Percentiles rank a stretch among this genome's conserved stretches.
Conservation (phyloP, 2,329 filamentous ascomycete genomes). For the Penicillium sp. region DNA sequence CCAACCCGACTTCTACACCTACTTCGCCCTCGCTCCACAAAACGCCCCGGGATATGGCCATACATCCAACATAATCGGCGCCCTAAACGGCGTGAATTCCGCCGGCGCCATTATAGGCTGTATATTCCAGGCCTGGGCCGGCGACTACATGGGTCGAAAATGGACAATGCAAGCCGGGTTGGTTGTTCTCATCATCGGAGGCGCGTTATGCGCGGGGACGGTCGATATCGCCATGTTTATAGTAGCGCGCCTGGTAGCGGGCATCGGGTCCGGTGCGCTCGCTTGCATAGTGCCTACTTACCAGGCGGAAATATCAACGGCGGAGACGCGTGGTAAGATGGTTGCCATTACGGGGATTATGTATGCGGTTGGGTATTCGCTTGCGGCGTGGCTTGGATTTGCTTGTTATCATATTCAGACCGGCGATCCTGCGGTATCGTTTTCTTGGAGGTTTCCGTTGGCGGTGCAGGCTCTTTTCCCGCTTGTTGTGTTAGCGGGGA, state of each 20-base stretch:
- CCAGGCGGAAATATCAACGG: conserved; percentile 42
- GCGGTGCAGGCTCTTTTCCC: conserved; percentile 45
- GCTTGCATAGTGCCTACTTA: conserved; percentile 25
- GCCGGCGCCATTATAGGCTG: conserved; percentile 44
- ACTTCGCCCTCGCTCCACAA: conserved; percentile 40
- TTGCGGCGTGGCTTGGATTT: conserved; percentile 44
- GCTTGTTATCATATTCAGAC: conserved; percentile 40
- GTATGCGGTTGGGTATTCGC: conserved; percentile 42
- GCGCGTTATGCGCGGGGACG: conserved; percentile 39
- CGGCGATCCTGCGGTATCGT: conserved; percentile 30
- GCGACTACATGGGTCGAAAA: conserved; percentile 39
- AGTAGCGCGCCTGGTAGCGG: conserved; percentile 39
- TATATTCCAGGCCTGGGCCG: conserved; percentile 40
- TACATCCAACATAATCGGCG: conserved; percentile 45
- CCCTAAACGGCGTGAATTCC: conserved; percentile 47
- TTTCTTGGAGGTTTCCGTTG: conserved; percentile 49
- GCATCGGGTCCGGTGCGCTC: conserved; percentile 38
- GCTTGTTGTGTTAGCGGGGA: conserved; percentile 40
- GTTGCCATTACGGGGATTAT: conserved; percentile 43
- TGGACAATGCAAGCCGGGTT: conserved; percentile 23
- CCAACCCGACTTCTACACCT: conserved; percentile 47
- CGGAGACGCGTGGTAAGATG: conserved; percentile 42
- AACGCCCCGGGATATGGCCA: conserved; percentile 42
- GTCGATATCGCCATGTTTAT: conserved; percentile 44
- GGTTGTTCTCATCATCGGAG: conserved; percentile 40